Evolutionary conservation across 305 asterid genomes (phyloP).

Genomic region (Vinca major): DNA sequence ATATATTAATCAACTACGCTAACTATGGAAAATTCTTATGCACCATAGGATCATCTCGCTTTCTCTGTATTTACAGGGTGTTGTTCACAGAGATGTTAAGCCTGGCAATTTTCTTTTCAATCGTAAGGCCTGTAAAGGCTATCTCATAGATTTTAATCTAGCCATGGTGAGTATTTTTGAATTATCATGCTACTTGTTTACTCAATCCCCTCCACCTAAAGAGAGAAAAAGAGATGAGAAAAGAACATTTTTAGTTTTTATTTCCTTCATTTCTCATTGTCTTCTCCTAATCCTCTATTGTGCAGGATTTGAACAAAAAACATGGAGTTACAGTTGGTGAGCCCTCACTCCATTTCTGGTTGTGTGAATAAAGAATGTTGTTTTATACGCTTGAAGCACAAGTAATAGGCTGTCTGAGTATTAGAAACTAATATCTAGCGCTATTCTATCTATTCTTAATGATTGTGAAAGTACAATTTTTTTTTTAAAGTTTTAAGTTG

Average conservation of each 20-base stretch:
- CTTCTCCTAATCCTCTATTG: conserved; percentile 1
- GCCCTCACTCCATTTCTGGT: conserved; percentile 21
- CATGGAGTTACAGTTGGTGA: conserved; percentile 39
- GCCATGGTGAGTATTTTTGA: conserved; percentile 60
- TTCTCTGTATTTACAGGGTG: conserved; percentile 45
- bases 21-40: conserved; percentile 12
- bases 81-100: conserved; percentile 91
- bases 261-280: conserved; percentile 2
- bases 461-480: too few relatives aligned
- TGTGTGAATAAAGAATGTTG: conserved; percentile 3
- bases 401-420: background rate
- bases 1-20: conserved; percentile 15
- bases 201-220: background rate
- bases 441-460: background rate
- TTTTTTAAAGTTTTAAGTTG: too few relatives aligned
- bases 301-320: conserved; percentile 68
- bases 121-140: conserved; percentile 66
- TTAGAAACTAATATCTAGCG: background rate
- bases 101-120: conserved; percentile 96
- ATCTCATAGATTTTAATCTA: conserved; percentile 88
- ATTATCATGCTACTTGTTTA: conserved; percentile 5
- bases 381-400: conserved; percentile 1
- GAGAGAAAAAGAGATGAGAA: background rate
- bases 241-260: conserved; percentile 19
- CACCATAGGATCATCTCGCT: conserved; percentile 10